A percentile compares a stretch with the other conserved stretches of the same genome.
These are phyloP conservation scores for Apiotrichum sp. DNA, from an alignment of 1,284 basidiomycete genomes.

Conservation along the genomic window DNA sequence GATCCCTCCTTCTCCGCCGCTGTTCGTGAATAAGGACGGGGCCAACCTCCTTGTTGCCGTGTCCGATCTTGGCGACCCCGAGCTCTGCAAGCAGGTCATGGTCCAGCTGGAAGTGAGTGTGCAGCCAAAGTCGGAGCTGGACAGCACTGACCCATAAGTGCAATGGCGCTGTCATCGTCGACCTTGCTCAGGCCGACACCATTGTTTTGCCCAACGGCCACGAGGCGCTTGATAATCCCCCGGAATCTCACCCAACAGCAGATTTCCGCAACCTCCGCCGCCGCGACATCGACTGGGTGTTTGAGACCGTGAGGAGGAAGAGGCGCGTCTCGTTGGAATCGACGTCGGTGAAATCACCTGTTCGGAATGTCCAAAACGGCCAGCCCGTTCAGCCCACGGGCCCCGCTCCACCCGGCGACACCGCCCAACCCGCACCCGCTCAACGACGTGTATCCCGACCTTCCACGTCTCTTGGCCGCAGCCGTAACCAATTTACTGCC, in stretches of 20 bases:
- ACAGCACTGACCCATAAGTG: neutral
- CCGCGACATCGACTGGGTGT: neutral
- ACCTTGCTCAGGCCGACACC: constrained; percentile 1
- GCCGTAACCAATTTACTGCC: constrained; percentile 5
- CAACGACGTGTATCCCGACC: no score
- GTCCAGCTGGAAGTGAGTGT: constrained; percentile 17
- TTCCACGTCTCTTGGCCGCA: neutral
- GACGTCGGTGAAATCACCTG: no score
- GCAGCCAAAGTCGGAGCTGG: no score
- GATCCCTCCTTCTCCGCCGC: neutral
- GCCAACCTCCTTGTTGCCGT: constrained; percentile 4
- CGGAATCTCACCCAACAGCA: neutral
- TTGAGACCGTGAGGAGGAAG: neutral
- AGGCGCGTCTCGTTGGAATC: no score
- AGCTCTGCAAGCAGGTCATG: constrained; percentile 9
- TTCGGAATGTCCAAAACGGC: no score
- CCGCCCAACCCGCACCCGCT: no score
- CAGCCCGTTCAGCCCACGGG: no score
- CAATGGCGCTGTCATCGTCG: constrained; percentile 21
- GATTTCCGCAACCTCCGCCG: neutral
- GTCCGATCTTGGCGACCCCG: constrained; percentile 5
- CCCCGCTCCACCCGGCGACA: no score
- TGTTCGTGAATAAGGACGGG: constrained; percentile 1
- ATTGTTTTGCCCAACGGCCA: constrained; percentile 10
- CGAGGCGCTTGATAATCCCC: neutral